Evolutionary conservation across 331 rosid species (phyloP).

Genomic region (Arachis monticola): DNA sequence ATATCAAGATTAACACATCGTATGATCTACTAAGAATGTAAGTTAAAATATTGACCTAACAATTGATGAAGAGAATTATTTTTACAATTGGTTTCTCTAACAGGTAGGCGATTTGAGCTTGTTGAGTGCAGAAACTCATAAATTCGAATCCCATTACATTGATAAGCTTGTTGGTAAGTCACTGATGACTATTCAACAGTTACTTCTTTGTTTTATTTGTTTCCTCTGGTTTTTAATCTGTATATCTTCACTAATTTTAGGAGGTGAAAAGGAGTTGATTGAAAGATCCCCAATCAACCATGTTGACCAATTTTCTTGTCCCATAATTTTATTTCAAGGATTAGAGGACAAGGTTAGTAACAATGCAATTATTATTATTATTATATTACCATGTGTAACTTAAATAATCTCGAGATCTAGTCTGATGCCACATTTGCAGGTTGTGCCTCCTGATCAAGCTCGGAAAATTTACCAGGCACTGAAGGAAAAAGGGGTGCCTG

Average conservation of each 20-base stretch:
- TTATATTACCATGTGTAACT: not conserved
- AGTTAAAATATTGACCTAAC: not conserved
- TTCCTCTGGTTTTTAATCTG: conserved; percentile 17
- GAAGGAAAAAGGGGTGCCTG: conserved; percentile 88
- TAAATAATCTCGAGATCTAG: conserved; percentile 4
- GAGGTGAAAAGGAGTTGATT: conserved; percentile 60
- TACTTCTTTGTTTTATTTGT: conserved; percentile 12
- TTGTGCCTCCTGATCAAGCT: conserved; percentile 89
- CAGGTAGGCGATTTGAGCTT: conserved; percentile 81
- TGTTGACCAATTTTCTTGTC: conserved; percentile 81
- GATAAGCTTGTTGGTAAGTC: conserved; percentile 79
- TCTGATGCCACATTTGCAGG: conserved; percentile 49
- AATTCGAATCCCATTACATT: conserved; percentile 84
- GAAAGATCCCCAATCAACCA: conserved; percentile 88
- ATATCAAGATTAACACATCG: not conserved
- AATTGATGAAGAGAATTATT: conserved; percentile 1
- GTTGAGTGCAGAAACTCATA: conserved; percentile 83
- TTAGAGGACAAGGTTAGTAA: conserved; percentile 82
- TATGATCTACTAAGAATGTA: not conserved
- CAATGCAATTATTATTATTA: conserved; percentile 11
- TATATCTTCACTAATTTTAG: conserved; percentile 56
- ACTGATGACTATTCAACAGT: conserved; percentile 15
- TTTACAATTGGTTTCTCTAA: conserved; percentile 33
- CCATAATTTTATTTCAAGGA: conserved; percentile 90
- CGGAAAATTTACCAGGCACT: conserved; percentile 71